Base-by-base conservation (phyloP, 495 filamentous ascomycete genomes). In the Aspergillus conjunctus region DNA sequence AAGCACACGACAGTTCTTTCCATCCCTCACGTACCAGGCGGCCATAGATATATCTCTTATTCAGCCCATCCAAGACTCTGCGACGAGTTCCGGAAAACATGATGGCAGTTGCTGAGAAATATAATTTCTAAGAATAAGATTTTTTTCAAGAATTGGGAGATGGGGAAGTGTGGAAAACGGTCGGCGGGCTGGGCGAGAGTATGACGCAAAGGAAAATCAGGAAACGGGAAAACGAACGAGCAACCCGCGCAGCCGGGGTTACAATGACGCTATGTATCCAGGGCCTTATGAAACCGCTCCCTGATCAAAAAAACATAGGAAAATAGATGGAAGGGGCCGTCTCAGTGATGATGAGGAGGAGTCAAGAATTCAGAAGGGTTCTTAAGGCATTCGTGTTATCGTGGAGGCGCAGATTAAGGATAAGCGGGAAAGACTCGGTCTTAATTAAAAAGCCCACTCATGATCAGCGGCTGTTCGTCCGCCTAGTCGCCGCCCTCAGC, bases 31-130 rank as follows among this genome's bases (percentile, higher is more conserved):
- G 61, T 83, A 95, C 91, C 69, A 95, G 73, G 68, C 84, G 85
- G 71, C 89, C 91, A 73, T 86, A 91, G 57, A 95, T 89, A 68
- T 87, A 93, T 72, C 88, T 86, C 69, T 79, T 84, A 69, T 93
- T 93, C 61, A 92, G 76, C 53, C 83, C 79, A 70, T 88, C 83
- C 59, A 87, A 71, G 60, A 89, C 78, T 63, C 83, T 86, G 49
- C 84, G 83, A 61, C 87, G 82, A 43, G 79, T 60, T 41, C 71
- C 63, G 51, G 72, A 72, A 59, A 83, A 74, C 80, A 82, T 82
- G 44, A 56, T 71, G 67, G 57, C 63, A 46, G 10, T 26, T 11
- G 26, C 31, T 30, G 22, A 31, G 44, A 26, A 21, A 55, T 44
- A 18, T 12, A 48, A 15, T 22, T 57, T 20, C 53, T 62, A 60